Evolutionary conservation across 495 filamentous ascomycete species (phyloP), one percentile per base, ranked within the genome.

Genomic region (Aspergillus sclerotioniger): DNA sequence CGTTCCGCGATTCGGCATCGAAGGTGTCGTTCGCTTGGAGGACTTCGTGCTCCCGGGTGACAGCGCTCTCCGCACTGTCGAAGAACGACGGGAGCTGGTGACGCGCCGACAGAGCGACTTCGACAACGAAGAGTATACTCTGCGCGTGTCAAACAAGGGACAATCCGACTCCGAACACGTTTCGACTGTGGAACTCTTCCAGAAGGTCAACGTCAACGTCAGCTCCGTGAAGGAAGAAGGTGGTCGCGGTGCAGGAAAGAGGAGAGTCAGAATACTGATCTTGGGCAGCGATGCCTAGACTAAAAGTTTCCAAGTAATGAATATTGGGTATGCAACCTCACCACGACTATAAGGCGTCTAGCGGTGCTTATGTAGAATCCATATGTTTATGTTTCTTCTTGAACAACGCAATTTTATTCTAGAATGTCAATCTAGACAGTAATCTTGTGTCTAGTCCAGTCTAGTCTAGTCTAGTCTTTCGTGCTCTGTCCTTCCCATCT

Each of bases 1-100:
- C 62, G 92, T 98, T 41, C 94, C 94, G 2, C 76, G 91, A 13
- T 98, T 98, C 68, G 95, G 94, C 13, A 93, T 98, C 61, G 94
- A 98, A 71, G 87, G 90, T 37, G 75, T 96, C 58, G 92, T 98
- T 55, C 81, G 92, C 33, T 71, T 96, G 63, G 79, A 88, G 61
- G 95, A 97, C 73, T 77, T 98, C 59, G 86, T 85, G 21, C 83
- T 86, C 0, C 81, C 84, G 19, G 89, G 92, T 56, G 87, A 88
- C 8, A 67, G 71, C 44, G 60, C 64, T 21, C 49, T 67, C 7
- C 67, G 67, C 8, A 70, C 74, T 37, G 67, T 69, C 15, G 66
- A 67, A 7, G 74, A 78, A 57, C 66, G 72, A 59, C 65, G 71
- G 15, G 73, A 75, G 55, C 61, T 79, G 45, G 71, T 75, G 13